Percentiles rank a stretch among this genome's conserved stretches.
These are phyloP conservation scores for Trichoderma hamatum DNA, from an alignment of 2,329 filamentous ascomycete species.

Conservation along the genomic window DNA sequence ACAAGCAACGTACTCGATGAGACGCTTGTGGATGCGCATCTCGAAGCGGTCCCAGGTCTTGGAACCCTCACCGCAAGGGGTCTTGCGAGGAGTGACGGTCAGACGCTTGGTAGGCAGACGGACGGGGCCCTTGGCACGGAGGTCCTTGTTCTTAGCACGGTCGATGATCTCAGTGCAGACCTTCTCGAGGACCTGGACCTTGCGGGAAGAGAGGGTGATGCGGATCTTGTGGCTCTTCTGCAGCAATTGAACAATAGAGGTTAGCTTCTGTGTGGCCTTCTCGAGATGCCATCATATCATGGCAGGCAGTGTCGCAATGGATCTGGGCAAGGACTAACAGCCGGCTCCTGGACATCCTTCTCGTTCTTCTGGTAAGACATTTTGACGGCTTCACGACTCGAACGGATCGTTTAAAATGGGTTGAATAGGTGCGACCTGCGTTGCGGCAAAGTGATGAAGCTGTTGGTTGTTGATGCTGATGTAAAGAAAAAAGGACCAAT, in stretches of 20 bases:
- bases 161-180: conserved; percentile 98
- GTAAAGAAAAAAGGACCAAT: conserved; percentile 29
- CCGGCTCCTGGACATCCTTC: conserved; percentile 89
- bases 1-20: conserved; percentile 74
- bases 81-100: conserved; percentile 98
- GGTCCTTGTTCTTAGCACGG: conserved; percentile 97
- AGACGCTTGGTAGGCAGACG: conserved; percentile 96
- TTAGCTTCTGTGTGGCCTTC: conserved; percentile 8
- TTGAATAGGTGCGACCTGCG: conserved; percentile 38
- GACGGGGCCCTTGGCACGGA: conserved; percentile 97
- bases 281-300: not conserved
- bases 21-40: conserved; percentile 99
- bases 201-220: conserved; percentile 94
- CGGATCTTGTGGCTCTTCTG: conserved; percentile 97
- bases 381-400: conserved; percentile 77
- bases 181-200: conserved; percentile 95
- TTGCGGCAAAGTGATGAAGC: conserved; percentile 83
- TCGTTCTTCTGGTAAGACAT: conserved; percentile 97
- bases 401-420: conserved; percentile 50
- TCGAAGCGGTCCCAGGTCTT: conserved; percentile 99
- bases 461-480: conserved; percentile 14
- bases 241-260: conserved; percentile 55
- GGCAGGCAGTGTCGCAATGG: not conserved
- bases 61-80: conserved; percentile 98
- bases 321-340: conserved; percentile 57